Base-by-base conservation (phyloP, 169 alveolate species). In the Plasmodium cynomolgi region DNA sequence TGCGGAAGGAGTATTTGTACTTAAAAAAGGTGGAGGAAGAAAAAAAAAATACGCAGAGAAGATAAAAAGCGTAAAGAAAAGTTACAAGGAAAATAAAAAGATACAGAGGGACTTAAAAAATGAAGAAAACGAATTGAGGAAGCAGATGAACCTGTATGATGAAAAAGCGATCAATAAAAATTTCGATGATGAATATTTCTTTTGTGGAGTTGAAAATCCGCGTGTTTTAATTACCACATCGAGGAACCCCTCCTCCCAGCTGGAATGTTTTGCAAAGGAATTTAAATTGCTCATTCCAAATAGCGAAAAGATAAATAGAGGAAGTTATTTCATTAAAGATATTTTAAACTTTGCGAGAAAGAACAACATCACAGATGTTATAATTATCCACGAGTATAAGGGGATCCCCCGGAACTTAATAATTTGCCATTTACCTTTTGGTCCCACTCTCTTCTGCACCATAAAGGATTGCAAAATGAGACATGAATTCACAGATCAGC, bases 391-490 rank as follows among this genome's bases (percentile, higher is more conserved):
- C 90, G 97, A 96, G 83, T 96, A 96, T 84, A 94, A 99, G 99
- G 95, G 99, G 20, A 99, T 96, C 91, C 99, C 99, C 0, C 99
- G 99, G 93, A 99, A 99, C 77, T 94, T 99, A 98, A 99, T 99
- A 68, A 97, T 99, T 23, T 98, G 99, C 83, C 99, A 99, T 95
- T 93, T 99, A 92, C 99, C 99, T 3, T 98, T 98, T 86, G 99
- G 99, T 0, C 99, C 99, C 0, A 99, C 99, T 2, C 99, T 99
- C 1, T 99, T 99, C 95, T 99, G 99, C 95, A 99, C 99, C 31
- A 93, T 99, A 17, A 95, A 97, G 34, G 99, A 99, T 91, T 99
- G 99, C 26, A 99, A 98, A 15, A 96, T 99, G 90, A 97, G 99
- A 68, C 99, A 99, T 94, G 99, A 99, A 93, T 97, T 99, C 74